Conservation (phyloP, 164 flowering plant genomes). For the Chimonanthus salicifolius region DNA sequence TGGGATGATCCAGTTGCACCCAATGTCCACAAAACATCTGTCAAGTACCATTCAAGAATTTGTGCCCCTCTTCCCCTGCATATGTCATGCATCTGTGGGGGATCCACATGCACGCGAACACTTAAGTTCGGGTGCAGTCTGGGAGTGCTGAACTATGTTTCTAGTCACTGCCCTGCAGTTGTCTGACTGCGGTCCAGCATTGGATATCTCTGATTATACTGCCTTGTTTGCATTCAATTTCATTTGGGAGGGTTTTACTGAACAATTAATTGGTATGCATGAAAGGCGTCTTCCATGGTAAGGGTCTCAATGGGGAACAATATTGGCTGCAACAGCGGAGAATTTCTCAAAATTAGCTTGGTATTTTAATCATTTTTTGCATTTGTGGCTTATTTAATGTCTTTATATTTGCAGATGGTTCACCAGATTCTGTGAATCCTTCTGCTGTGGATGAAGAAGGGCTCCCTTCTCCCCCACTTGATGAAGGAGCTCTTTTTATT, state of each 20-base stretch:
- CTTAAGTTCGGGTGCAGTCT: too few relatives aligned
- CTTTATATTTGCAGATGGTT: conserved; percentile 31
- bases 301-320: not conserved
- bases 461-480: conserved; percentile 89
- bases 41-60: too few relatives aligned
- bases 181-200: too few relatives aligned
- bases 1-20: too few relatives aligned
- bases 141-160: too few relatives aligned
- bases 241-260: not conserved
- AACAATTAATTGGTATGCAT: not conserved
- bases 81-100: too few relatives aligned
- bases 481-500: conserved; percentile 64
- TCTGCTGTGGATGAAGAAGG: conserved; percentile 70
- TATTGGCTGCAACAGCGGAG: not conserved
- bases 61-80: too few relatives aligned
- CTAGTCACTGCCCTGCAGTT: too few relatives aligned
- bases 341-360: not conserved
- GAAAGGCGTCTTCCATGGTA: not conserved
- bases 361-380: not conserved
- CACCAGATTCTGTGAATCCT: conserved; percentile 76
- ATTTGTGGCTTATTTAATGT: not conserved
- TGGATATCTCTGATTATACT: too few relatives aligned
- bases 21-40: too few relatives aligned
- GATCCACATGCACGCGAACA: too few relatives aligned
- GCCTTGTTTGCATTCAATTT: too few relatives aligned